Evolutionary conservation across 1,284 basidiomycete species (phyloP).

Genomic region (Microbotryum lychnidis-dioicae): DNA sequence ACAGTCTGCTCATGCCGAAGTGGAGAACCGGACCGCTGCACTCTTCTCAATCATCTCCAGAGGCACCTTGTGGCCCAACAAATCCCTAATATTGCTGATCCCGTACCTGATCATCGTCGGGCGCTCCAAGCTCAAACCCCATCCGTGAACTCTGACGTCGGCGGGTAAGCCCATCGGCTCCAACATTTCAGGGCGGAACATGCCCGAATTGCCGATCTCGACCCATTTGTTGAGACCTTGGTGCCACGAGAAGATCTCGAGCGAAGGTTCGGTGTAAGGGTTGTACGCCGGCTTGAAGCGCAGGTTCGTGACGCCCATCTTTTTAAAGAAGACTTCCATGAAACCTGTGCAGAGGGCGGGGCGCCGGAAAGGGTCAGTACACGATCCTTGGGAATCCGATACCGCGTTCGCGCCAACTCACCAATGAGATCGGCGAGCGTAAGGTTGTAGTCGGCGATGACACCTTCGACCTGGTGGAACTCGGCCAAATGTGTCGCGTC

Average conservation of each 20-base stretch:
- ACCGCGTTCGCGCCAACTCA: slow-evolving; percentile 38
- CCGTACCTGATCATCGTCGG: slow-evolving; percentile 92
- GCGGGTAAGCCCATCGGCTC: slow-evolving; percentile 98
- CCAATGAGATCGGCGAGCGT: slow-evolving; percentile 97
- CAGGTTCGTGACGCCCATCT: slow-evolving; percentile 72
- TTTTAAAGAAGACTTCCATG: slow-evolving; percentile 96
- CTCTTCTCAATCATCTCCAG: slow-evolving; percentile 73
- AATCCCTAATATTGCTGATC: slow-evolving; percentile 91
- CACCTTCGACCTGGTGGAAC: slow-evolving; percentile 99
- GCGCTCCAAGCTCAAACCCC: slow-evolving; percentile 89
- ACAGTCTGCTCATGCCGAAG: no score
- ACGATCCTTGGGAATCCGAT: background rate
- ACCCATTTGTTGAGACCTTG: slow-evolving; percentile 92
- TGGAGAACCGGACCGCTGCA: slow-evolving; percentile 71
- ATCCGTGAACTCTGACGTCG: slow-evolving; percentile 92
- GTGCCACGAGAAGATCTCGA: slow-evolving; percentile 99
- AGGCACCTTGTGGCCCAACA: slow-evolving; percentile 89
- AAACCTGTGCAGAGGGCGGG: slow-evolving; percentile 54
- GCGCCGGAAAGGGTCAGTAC: background rate
- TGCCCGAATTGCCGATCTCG: slow-evolving; percentile 77
- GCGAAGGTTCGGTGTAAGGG: slow-evolving; percentile 96
- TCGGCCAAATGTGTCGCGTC: slow-evolving; percentile 99
- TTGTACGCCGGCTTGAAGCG: slow-evolving; percentile 98
- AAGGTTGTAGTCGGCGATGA: slow-evolving; percentile 87
- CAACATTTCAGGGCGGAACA: slow-evolving; percentile 99